Evolutionary conservation across 1,284 basidiomycete species (phyloP).

Genomic region (Ustilago tritici): DNA sequence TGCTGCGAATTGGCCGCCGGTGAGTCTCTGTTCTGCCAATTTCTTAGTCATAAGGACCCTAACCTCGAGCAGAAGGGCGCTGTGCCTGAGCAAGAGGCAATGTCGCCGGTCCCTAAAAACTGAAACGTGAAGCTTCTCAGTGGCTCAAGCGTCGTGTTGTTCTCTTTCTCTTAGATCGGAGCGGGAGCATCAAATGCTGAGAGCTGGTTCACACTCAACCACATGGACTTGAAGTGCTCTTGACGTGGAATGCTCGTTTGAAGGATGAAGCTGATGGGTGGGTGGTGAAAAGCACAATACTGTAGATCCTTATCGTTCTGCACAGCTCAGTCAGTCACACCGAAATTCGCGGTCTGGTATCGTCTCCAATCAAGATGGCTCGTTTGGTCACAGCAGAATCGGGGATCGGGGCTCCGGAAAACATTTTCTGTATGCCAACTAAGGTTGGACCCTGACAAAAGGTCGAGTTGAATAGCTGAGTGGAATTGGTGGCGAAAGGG

Average conservation of each 20-base stretch:
- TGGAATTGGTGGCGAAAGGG: conserved; percentile 19
- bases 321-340: background rate
- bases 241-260: background rate
- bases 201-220: background rate
- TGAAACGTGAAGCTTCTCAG: background rate
- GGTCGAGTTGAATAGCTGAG: conserved; percentile 20
- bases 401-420: conserved; percentile 7
- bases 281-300: background rate
- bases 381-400: background rate
- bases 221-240: background rate
- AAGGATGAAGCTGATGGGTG: background rate
- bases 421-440: background rate
- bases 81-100: background rate
- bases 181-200: background rate
- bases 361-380: conserved; percentile 1
- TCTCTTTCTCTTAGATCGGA: background rate
- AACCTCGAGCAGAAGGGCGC: too few relatives aligned
- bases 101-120: conserved; percentile 15
- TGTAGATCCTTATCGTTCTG: conserved; percentile 1
- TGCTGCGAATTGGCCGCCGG: conserved; percentile 19
- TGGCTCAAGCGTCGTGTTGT: conserved; percentile 1
- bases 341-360: background rate
- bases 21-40: conserved; percentile 5
- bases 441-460: conserved; percentile 7
- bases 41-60: background rate